Conservation (phyloP, 495 filamentous ascomycete species). For the Hyaloscypha bicolor region DNA sequence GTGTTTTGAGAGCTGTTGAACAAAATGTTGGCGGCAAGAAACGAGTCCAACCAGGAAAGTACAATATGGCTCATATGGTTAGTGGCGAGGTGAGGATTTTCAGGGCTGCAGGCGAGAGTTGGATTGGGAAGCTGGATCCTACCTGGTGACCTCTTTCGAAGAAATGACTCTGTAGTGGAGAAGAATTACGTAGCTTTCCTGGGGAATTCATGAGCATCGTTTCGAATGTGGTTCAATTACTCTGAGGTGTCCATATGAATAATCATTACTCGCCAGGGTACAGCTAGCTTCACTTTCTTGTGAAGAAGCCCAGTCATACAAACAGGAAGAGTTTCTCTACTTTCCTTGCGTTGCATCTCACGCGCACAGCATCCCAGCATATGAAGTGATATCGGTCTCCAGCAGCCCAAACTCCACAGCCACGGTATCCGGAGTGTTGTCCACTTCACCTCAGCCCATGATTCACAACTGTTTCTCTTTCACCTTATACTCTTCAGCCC, state of each 20-base stretch:
- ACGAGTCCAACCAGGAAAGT: constrained; percentile 33
- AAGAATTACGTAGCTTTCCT: neutral
- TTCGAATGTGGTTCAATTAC: neutral
- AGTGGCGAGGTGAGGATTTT: constrained; percentile 38
- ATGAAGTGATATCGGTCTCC: too few relatives aligned
- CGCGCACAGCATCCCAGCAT: too few relatives aligned
- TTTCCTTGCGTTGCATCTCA: too few relatives aligned
- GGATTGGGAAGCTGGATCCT: constrained; percentile 29
- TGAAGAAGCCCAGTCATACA: too few relatives aligned
- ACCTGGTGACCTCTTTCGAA: constrained; percentile 20
- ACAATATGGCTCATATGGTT: constrained; percentile 33
- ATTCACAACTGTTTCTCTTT: too few relatives aligned
- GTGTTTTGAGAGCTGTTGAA: constrained; percentile 37
- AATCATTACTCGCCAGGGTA: neutral
- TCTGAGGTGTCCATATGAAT: neutral
- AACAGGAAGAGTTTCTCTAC: too few relatives aligned
- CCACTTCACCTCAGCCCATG: too few relatives aligned
- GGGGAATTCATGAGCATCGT: neutral
- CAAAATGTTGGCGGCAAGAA: constrained; percentile 41
- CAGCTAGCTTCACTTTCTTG: neutral
- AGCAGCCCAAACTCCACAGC: too few relatives aligned
- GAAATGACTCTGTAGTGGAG: neutral
- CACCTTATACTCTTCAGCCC: too few relatives aligned
- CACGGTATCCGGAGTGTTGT: too few relatives aligned
- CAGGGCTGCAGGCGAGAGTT: constrained; percentile 33